Evolutionary conservation across 345 rosid genomes (phyloP).

Genomic region (Erucastrum elatum): DNA sequence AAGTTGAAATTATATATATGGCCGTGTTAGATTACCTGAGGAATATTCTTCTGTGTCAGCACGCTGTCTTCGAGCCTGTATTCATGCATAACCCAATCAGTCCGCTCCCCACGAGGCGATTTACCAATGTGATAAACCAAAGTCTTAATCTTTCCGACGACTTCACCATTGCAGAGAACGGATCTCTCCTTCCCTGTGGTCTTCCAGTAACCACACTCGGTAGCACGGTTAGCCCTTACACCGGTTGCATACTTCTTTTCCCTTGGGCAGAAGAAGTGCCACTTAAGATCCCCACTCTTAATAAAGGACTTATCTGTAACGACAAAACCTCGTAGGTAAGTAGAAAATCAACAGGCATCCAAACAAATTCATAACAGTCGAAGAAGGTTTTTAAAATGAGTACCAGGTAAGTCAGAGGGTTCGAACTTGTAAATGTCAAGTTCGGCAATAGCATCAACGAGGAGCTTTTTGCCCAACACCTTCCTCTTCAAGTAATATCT

Average conservation of each 20-base stretch:
- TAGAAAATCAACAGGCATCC: background rate
- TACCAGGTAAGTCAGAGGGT: constrained; percentile 71
- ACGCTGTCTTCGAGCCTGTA: constrained; percentile 59
- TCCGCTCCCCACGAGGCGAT: constrained; percentile 56
- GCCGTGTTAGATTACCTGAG: constrained; percentile 25
- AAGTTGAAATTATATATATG: background rate
- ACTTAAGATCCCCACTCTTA: constrained; percentile 60
- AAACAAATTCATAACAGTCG: background rate
- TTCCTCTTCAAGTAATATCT: constrained; percentile 69
- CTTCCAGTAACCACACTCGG: constrained; percentile 75
- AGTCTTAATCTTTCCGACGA: constrained; percentile 66
- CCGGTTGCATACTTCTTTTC: constrained; percentile 65
- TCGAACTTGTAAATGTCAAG: constrained; percentile 61
- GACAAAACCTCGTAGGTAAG: background rate
- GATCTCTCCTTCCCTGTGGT: constrained; percentile 70
- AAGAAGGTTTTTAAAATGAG: background rate
- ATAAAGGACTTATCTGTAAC: constrained; percentile 43
- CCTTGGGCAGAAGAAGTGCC: constrained; percentile 82
- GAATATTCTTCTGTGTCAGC: constrained; percentile 41
- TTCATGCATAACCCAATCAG: constrained; percentile 93
- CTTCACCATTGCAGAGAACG: constrained; percentile 44
- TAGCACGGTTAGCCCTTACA: constrained; percentile 54
- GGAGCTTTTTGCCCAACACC: constrained; percentile 51
- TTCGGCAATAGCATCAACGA: constrained; percentile 55
- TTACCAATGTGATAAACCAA: constrained; percentile 64